phyloP scores from a whole-genome alignment of 2,329 filamentous ascomycete species.

The Rhynchosporium secalis region DNA sequence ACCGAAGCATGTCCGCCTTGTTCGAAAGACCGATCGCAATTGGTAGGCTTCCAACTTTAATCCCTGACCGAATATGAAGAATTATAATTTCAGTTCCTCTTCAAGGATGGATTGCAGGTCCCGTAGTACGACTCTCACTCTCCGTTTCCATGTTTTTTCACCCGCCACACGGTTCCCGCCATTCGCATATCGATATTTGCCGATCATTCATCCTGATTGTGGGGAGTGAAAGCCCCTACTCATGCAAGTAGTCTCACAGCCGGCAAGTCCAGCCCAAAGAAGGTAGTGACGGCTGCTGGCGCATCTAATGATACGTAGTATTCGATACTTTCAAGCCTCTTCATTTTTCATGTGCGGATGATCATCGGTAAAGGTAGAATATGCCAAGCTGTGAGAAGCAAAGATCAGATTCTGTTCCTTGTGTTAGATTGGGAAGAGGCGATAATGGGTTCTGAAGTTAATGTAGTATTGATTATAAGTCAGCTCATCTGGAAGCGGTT shows the following conservation, averaged over 20 bases:
- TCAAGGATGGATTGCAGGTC: too few species aligned
- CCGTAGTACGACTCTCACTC: too few species aligned
- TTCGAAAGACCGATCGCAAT: too few species aligned
- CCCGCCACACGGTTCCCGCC: not conserved
- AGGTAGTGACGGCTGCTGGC: not conserved
- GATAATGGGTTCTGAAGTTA: not conserved
- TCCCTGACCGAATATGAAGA: too few species aligned
- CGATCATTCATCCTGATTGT: not conserved
- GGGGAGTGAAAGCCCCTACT: not conserved
- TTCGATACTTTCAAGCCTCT: not conserved
- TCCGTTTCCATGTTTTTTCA: too few species aligned
- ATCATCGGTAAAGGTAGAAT: not conserved
- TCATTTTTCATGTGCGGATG: not conserved
- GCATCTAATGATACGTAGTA: not conserved
- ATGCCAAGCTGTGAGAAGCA: too few species aligned
- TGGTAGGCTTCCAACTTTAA: too few species aligned
- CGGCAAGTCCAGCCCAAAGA: not conserved
- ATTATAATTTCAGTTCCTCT: too few species aligned
- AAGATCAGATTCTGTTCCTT: not conserved
- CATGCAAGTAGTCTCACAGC: not conserved
- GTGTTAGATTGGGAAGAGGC: not conserved
- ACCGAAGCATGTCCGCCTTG: too few species aligned
- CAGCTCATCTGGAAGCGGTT: conserved; percentile 1
- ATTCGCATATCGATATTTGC: not conserved
- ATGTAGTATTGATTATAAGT: not conserved